These are phyloP conservation scores for Heracleum sosnowskyi DNA, from an alignment of 129 eudicot genomes.

Conservation along the genomic window DNA sequence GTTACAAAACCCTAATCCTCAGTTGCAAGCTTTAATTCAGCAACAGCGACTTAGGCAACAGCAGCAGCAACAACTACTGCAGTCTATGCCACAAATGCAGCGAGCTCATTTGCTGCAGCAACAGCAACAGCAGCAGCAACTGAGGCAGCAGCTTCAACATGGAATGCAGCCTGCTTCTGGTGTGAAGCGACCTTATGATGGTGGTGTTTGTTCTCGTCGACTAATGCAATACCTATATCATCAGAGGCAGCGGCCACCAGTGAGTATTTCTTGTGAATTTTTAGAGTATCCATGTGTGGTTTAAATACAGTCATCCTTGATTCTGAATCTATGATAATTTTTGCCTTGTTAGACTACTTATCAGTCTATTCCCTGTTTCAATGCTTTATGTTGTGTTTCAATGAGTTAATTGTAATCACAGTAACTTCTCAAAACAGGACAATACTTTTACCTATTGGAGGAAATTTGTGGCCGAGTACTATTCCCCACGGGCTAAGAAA, in stretches of 20 bases:
- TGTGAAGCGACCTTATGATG: conserved; percentile 73
- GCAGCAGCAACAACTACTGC: conserved; percentile 50
- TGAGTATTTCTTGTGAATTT: conserved; percentile 28
- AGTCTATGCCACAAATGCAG: conserved; percentile 83
- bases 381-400: background rate
- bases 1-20: conserved; percentile 71
- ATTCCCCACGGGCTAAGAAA: conserved; percentile 96
- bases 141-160: conserved; percentile 55
- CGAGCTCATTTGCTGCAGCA: conserved; percentile 80
- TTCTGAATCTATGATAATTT: background rate
- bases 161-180: conserved; percentile 55
- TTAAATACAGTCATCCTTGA: background rate
- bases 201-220: conserved; percentile 80
- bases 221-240: conserved; percentile 93
- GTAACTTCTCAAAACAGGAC: conserved; percentile 33
- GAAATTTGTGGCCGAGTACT: conserved; percentile 86
- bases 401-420: background rate
- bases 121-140: conserved; percentile 31
- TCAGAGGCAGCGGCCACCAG: conserved; percentile 82
- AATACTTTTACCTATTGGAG: conserved; percentile 88
- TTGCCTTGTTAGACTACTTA: background rate
- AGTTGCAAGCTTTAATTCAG: conserved; percentile 72
- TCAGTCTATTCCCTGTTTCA: background rate
- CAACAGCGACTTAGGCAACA: conserved; percentile 86
- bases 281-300: background rate